phyloP scores from a whole-genome alignment of 371 early-diverging fungal species.

The Capniomyces stellatus region DNA sequence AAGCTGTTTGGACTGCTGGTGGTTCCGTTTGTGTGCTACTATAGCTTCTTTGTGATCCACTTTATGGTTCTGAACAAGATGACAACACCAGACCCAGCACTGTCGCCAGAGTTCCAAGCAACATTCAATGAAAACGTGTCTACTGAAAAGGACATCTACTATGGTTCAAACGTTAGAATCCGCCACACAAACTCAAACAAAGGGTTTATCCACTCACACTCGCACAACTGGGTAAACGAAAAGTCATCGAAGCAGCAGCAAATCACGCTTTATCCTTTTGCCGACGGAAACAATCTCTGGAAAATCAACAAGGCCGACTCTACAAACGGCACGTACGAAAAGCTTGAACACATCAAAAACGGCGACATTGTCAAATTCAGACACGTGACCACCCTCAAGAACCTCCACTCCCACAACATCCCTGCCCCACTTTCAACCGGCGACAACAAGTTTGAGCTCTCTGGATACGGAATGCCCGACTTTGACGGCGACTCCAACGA shows the following conservation, averaged over 20 bases:
- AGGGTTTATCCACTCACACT: conserved; percentile 79
- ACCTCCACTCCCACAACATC: conserved; percentile 75
- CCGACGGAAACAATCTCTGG: conserved; percentile 81
- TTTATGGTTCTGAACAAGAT: conserved; percentile 38
- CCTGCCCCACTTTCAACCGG: conserved; percentile 67
- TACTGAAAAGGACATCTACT: conserved; percentile 47
- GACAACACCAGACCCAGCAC: conserved; percentile 35
- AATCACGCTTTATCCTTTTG: conserved; percentile 75
- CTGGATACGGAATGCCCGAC: conserved; percentile 36
- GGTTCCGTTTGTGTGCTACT: conserved; percentile 65
- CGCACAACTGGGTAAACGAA: conserved; percentile 52
- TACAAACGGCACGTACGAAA: conserved; percentile 11
- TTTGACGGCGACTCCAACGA: conserved; percentile 41
- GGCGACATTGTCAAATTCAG: conserved; percentile 49
- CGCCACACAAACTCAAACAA: conserved; percentile 48
- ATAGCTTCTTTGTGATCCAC: conserved; percentile 60
- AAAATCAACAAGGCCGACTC: conserved; percentile 22
- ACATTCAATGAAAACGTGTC: conserved; percentile 7
- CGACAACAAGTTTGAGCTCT: conserved; percentile 70
- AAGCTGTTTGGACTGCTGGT: conserved; percentile 48
- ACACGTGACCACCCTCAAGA: conserved; percentile 47
- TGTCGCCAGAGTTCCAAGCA: neutral
- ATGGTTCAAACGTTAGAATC: conserved; percentile 56
- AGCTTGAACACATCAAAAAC: conserved; percentile 10
- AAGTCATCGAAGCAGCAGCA: conserved; percentile 81